Conservation (phyloP, 768 basidiomycete genomes). For the Pulveroboletus sp. region DNA sequence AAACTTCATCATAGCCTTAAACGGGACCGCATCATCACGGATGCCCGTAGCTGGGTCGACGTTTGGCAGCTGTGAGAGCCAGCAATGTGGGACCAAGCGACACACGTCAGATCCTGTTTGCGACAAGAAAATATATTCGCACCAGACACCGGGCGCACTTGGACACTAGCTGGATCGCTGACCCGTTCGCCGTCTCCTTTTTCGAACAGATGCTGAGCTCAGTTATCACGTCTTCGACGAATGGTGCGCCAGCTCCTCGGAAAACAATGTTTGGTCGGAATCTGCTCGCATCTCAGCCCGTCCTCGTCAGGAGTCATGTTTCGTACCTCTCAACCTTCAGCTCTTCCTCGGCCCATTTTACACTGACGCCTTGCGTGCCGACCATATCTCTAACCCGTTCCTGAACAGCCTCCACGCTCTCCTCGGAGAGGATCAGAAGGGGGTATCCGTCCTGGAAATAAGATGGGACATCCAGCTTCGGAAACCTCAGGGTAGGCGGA, state of each 20-base stretch:
- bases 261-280: conserved; percentile 79
- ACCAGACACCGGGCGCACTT: conserved; percentile 75
- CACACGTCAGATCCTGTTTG: conserved; percentile 5
- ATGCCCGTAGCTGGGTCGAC: conserved; percentile 62
- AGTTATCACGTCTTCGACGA: conserved; percentile 70
- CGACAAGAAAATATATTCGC: conserved; percentile 24
- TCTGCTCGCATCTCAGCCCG: conserved; percentile 33
- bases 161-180: conserved; percentile 55
- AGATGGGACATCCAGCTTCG: conserved; percentile 52
- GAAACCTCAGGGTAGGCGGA: conserved; percentile 51
- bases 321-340: conserved; percentile 60
- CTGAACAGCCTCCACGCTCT: conserved; percentile 56
- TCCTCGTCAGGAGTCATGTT: neutral
- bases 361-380: conserved; percentile 46
- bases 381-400: conserved; percentile 44
- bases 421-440: conserved; percentile 62
- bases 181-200: conserved; percentile 14
- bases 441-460: conserved; percentile 75
- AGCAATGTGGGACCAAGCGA: conserved; percentile 2
- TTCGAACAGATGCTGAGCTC: conserved; percentile 52
- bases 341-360: conserved; percentile 50
- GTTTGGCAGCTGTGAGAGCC: conserved; percentile 60
- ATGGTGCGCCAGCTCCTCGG: conserved; percentile 59
- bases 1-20: conserved; percentile 73
- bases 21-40: conserved; percentile 71